Percentiles rank a stretch among this genome's conserved stretches.
Evolutionary conservation across 805 yeast genomes (phyloP).

Genomic region (Cyberlindnera euphorbiiphila): DNA sequence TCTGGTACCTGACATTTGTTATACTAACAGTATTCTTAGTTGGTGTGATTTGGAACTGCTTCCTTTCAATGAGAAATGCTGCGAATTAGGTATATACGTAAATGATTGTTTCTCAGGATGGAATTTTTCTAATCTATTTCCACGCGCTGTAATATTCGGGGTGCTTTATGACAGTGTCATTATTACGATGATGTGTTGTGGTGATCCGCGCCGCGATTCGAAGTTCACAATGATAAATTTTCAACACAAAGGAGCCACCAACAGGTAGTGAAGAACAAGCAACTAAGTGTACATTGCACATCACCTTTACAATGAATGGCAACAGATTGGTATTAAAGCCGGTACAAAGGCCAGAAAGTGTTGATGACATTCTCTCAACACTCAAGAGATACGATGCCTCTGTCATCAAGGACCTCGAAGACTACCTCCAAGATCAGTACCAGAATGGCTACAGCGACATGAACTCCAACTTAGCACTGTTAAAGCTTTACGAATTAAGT

Average conservation of each 20-base stretch:
- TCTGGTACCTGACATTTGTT: not conserved
- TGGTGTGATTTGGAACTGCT: constrained; percentile 93
- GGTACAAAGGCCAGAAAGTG: constrained; percentile 36
- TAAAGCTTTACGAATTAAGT: constrained; percentile 39
- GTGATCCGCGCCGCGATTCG: no score
- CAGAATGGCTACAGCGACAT: constrained; percentile 35
- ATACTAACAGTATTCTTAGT: constrained; percentile 31
- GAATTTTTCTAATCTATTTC: no score
- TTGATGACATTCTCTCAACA: constrained; percentile 37
- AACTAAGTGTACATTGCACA: no score
- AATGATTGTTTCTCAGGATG: no score
- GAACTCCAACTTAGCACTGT: constrained; percentile 42
- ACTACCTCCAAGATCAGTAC: constrained; percentile 40
- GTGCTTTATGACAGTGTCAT: no score
- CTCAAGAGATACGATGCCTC: constrained; percentile 43
- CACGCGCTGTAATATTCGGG: no score
- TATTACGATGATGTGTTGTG: no score
- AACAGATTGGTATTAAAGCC: constrained; percentile 35
- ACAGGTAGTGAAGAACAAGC: no score
- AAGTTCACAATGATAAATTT: no score
- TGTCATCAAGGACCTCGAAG: constrained; percentile 40
- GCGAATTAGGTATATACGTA: constrained; percentile 22
- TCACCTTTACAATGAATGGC: constrained; percentile 15
- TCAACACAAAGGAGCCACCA: no score
- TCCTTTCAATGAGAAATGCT: constrained; percentile 76